Conservation (phyloP, 495 filamentous ascomycete genomes). For the Durotheca rogersii region DNA sequence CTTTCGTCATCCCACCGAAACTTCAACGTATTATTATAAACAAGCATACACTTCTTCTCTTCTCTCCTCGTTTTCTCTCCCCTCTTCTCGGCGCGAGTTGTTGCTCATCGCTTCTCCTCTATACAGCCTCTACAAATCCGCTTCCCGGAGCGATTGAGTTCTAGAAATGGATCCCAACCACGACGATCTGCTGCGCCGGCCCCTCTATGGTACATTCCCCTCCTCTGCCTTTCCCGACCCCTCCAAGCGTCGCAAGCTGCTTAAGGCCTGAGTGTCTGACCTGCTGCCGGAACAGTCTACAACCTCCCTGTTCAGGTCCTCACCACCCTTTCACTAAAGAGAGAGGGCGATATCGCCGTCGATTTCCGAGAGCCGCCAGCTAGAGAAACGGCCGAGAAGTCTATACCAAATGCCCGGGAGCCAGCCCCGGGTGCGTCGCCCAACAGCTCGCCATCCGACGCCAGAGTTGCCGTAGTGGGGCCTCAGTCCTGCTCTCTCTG, state of each 20-base stretch:
- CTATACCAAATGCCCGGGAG: conserved; percentile 14
- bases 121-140: too few species aligned
- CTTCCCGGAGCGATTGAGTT: too few species aligned
- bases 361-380: conserved; percentile 28
- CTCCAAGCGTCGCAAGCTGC: neutral
- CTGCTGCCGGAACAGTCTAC: conserved; percentile 60
- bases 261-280: conserved; percentile 16
- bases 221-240: neutral
- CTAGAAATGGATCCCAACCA: conserved; percentile 25
- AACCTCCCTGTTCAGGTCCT: conserved; percentile 81
- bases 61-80: too few species aligned
- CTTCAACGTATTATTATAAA: too few species aligned
- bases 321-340: conserved; percentile 62
- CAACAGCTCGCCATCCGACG: conserved; percentile 6
- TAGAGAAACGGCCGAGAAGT: conserved; percentile 20
- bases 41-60: too few species aligned
- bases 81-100: too few species aligned
- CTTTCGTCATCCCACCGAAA: too few species aligned
- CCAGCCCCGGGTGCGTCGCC: conserved; percentile 44
- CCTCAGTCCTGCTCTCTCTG: conserved; percentile 84
- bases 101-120: too few species aligned
- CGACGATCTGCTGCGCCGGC: conserved; percentile 43
- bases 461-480: conserved; percentile 43
- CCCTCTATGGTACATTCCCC: conserved; percentile 39
- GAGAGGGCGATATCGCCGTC: conserved; percentile 39